Base-by-base conservation (phyloP, 768 basidiomycete genomes). In the Paxillus rubicundulus region DNA sequence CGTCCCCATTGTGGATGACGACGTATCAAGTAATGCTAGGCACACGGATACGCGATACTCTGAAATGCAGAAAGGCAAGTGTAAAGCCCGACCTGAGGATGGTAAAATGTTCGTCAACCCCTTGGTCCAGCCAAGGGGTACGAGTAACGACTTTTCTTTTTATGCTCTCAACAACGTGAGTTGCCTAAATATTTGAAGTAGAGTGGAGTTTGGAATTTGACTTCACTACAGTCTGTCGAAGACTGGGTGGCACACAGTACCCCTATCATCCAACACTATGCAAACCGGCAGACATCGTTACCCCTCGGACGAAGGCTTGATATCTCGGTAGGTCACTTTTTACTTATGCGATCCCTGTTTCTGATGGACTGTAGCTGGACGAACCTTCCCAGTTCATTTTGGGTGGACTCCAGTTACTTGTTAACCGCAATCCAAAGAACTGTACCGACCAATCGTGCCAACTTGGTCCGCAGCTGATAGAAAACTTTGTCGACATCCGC, bases 391-490 rank as follows among this genome's bases (percentile, higher is more conserved):
- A 45, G 28, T 68, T 62, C 34, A 53, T 70, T 39, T 24, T 61
- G 14, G 68, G 66, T 37, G 56, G 58, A 20, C 30, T 66, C 16
- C 62, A 70, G 34, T 47, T 68, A 7, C 68, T 68, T 34, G 66
- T 47, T 44, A 68, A 70, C 39, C 68, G 67, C 12, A 58, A 68
- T 48, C 43, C 20, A 28, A 10, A 18, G 3, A 48, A 38, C 4
- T 47, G 21, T 40, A 36, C 44, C n/a, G 58, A 61, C 37, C 45
- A 18, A 41, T 53, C 64, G 27, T 59, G 61, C 5, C 51, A 39
- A 20, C 61, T 68, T 2, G 68, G 66, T 4, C 66, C 67, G 21
- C 68, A 68, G 16, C 43, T 70, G 0, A 57, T 70, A 21, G 69
- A 66, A 37, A 68, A 68, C 36, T 70, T 66, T 45, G 62, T 63